Evolutionary conservation across 2,329 filamentous ascomycete species (phyloP).

Genomic region (Emergomyces pasteurianus): DNA sequence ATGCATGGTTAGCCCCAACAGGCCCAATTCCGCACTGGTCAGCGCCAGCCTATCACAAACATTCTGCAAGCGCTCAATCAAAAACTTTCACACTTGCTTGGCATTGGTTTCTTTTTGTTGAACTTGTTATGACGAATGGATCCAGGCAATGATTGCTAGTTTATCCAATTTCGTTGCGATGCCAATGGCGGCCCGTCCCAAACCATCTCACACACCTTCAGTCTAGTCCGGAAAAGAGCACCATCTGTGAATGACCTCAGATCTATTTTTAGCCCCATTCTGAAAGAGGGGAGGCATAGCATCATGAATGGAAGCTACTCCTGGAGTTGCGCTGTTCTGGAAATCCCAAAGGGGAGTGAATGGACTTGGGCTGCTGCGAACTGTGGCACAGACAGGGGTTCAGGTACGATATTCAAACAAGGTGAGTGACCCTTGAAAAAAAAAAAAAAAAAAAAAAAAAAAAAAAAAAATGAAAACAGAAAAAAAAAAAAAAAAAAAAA

Average conservation of each 20-base stretch:
- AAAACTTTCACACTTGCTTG: not conserved
- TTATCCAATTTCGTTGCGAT: not conserved
- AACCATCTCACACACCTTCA: not conserved
- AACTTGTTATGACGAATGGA: no score
- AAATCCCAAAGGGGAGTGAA: not conserved
- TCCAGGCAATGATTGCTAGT: no score
- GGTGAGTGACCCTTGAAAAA: not conserved
- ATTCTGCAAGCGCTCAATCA: slow-evolving; percentile 3
- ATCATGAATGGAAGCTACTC: not conserved
- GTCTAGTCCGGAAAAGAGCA: not conserved
- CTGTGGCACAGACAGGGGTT: not conserved
- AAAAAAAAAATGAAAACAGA: no score
- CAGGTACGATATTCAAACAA: not conserved
- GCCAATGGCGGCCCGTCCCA: not conserved
- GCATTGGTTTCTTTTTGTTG: not conserved
- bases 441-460: not conserved
- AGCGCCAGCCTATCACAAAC: not conserved
- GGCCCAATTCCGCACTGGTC: not conserved
- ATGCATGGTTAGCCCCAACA: not conserved
- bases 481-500: no score
- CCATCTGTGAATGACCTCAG: not conserved
- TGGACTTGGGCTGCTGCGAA: not conserved
- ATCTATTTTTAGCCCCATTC: not conserved
- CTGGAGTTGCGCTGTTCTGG: not conserved
- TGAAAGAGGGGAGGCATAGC: not conserved